Base-by-base conservation (phyloP, 2,329 filamentous ascomycete genomes). In the Aureobasidium leucospermi region DNA sequence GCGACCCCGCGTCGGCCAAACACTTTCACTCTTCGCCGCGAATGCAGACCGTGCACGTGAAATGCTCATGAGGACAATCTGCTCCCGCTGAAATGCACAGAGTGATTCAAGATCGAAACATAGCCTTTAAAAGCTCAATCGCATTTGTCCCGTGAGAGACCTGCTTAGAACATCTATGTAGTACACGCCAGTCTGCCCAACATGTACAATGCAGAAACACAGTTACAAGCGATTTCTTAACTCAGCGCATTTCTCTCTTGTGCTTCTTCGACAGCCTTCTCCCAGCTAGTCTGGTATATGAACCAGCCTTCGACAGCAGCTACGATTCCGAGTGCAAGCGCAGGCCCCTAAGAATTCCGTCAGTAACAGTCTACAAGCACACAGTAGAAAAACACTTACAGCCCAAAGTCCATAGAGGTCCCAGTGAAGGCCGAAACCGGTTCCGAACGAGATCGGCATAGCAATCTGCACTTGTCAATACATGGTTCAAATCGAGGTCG, bases 381-480 rank as follows among this genome's bases (percentile, higher is more conserved):
- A 8, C 0, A 39, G 2, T 4, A 23, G 8, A n/a, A 36, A 46
- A n/a, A 23, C 9, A 55, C 51, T 55, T 43, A 55, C 51, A 39
- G 56, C 60, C 92, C 92, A 96, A 19, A 96, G 76, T 0, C 93
- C 93, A 59, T 83, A 79, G 39, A 96, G 75, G 42, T 84, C 83
- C 91, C 89, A 95, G 13, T 79, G 79, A 1, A 91, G 76, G 0
- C 84, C 86, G 70, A 96, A 96, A 0, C 86, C 87, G 0, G 87
- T 83, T 5, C 82, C 83, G 64, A 96, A 87, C 38, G 87, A 89
- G 39, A 96, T 84, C 0, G 93, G 93, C 74, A 96, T 79, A 0
- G 90, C 92, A 28, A 96, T 65, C 66, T 68, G 34, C 13, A 4
- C 29, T 52, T 6, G 32, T 56, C 13, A 48, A 28, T 31, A 31